A percentile compares a stretch with the other conserved stretches of the same genome.
These are phyloP conservation scores for Emiliania huxleyi DNA, from an alignment of 78 protist genomes.

Conservation along the genomic window DNA sequence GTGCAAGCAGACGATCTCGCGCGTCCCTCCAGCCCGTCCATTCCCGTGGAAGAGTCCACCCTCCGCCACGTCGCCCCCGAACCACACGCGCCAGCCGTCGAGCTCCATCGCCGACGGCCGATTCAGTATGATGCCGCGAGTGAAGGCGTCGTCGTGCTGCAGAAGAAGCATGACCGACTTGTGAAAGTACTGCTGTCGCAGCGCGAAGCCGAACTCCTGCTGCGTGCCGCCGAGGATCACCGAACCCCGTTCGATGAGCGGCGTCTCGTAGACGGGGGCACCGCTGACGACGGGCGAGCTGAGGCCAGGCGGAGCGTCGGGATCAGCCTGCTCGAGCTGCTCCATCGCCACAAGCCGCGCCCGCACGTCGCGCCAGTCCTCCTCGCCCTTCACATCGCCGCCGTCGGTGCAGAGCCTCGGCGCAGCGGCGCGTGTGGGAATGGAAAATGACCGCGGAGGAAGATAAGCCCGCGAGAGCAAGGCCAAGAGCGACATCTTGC, in stretches of 20 bases:
- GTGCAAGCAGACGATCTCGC: not conserved
- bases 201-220: not conserved
- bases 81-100: not conserved
- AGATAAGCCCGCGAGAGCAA: too few relatives aligned
- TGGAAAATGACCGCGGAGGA: too few relatives aligned
- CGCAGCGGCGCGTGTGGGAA: too few relatives aligned
- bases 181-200: constrained; percentile 14
- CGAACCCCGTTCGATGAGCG: constrained; percentile 24
- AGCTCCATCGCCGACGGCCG: not conserved
- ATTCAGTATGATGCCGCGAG: constrained; percentile 12
- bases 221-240: not conserved
- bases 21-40: not conserved
- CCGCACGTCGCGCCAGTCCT: constrained; percentile 6
- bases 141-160: not conserved
- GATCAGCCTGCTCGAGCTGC: not conserved
- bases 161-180: constrained; percentile 9
- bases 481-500: too few relatives aligned
- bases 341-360: not conserved
- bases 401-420: too few relatives aligned
- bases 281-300: not conserved
- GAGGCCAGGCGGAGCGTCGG: not conserved
- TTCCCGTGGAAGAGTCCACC: not conserved
- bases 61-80: constrained; percentile 15
- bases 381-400: not conserved
- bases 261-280: not conserved